phyloP scores from a whole-genome alignment of 2,329 filamentous ascomycete genomes.

The Colletotrichum brevisporum region DNA sequence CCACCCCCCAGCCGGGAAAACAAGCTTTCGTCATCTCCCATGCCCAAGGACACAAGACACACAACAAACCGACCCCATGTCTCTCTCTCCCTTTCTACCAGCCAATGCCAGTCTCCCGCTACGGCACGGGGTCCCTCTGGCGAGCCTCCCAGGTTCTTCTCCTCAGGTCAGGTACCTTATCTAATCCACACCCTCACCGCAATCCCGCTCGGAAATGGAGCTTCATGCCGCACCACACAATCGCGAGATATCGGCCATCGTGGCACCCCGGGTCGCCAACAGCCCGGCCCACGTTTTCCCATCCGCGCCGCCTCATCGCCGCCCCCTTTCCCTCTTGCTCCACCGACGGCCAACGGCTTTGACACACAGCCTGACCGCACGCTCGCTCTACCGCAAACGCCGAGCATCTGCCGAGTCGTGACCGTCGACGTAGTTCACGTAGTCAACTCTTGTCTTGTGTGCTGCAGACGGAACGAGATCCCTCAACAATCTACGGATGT shows the following conservation, averaged over 20 bases:
- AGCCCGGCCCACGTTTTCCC: constrained; percentile 32
- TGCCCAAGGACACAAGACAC: constrained; percentile 2
- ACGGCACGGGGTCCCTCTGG: constrained; percentile 30
- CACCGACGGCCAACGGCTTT: constrained; percentile 22
- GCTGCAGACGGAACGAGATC: too few relatives aligned
- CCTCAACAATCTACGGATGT: neutral
- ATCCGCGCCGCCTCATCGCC: constrained; percentile 10
- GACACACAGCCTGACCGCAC: neutral
- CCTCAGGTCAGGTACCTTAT: neutral
- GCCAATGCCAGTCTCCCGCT: constrained; percentile 33
- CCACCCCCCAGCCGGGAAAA: constrained; percentile 18
- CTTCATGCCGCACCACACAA: constrained; percentile 10
- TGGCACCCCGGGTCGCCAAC: constrained; percentile 28
- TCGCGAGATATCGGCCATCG: constrained; percentile 20
- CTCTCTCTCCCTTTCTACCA: constrained; percentile 12
- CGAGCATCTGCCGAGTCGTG: neutral
- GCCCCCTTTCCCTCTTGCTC: constrained; percentile 12
- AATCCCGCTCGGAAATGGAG: constrained; percentile 5
- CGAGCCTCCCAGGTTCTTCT: neutral
- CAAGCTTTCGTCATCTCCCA: constrained; percentile 34
- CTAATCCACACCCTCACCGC: constrained; percentile 26
- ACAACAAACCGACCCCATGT: constrained; percentile 17
- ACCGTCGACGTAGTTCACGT: too few relatives aligned
- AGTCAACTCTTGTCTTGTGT: too few relatives aligned
- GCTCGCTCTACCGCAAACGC: neutral